A percentile compares a stretch with the other conserved stretches of the same genome.
These are phyloP conservation scores for Mortierella sp. DNA, from an alignment of 371 early-diverging fungal genomes.

Conservation along the genomic window DNA sequence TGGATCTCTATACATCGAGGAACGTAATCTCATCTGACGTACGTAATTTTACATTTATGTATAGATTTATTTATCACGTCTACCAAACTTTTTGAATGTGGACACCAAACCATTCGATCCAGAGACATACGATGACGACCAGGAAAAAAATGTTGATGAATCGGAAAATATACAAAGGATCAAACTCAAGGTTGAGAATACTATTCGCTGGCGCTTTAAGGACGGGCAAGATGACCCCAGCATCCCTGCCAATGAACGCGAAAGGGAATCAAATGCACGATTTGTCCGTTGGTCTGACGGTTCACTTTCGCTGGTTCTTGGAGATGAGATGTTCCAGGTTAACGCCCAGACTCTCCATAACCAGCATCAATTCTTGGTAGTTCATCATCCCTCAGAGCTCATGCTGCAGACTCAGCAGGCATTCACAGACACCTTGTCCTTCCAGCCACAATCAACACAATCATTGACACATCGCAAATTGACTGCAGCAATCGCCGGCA, in stretches of 20 bases:
- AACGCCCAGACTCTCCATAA: conserved; percentile 63
- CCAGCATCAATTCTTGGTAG: conserved; percentile 77
- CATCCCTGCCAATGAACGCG: conserved; percentile 29
- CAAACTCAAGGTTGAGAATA: conserved; percentile 77
- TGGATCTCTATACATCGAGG: too few species aligned
- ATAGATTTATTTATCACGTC: conserved; percentile 75
- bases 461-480: conserved; percentile 75
- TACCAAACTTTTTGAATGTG: conserved; percentile 81
- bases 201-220: conserved; percentile 83
- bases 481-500: conserved; percentile 74
- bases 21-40: neutral
- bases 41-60: neutral
- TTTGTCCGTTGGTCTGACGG: conserved; percentile 90
- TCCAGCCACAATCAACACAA: conserved; percentile 74
- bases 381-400: conserved; percentile 71
- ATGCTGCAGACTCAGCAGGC: conserved; percentile 77
- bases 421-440: conserved; percentile 75
- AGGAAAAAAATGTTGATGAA: conserved; percentile 60
- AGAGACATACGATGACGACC: conserved; percentile 65
- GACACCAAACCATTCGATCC: conserved; percentile 80
- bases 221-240: conserved; percentile 53
- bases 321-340: conserved; percentile 84
- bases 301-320: conserved; percentile 77
- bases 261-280: conserved; percentile 82
- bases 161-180: conserved; percentile 59